phyloP scores from a whole-genome alignment of 768 basidiomycete species.

The Tylopilus vinaceipallidus region DNA sequence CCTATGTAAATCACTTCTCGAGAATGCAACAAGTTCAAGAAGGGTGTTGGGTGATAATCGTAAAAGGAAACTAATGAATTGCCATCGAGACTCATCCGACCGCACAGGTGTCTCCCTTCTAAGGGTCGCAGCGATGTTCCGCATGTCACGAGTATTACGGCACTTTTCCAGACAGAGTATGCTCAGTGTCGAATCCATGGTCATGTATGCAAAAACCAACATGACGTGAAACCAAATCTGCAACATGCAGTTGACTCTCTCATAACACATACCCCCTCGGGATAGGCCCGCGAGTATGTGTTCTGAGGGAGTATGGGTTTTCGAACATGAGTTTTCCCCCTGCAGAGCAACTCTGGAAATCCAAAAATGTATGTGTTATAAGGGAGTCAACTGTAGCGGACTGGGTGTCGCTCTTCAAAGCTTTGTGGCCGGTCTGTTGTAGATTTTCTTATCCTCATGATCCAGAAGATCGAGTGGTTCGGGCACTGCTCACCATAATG shows the following conservation, averaged over 20 bases:
- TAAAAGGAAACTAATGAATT: too few relatives aligned
- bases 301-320: conserved; percentile 20
- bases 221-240: conserved; percentile 5
- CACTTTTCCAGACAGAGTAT: conserved; percentile 7
- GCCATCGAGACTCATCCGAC: too few relatives aligned
- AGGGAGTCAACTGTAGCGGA: too few relatives aligned
- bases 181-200: background rate
- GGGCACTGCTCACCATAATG: conserved; percentile 42
- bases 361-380: too few relatives aligned
- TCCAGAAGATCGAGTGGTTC: conserved; percentile 31
- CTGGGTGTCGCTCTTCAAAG: conserved; percentile 11
- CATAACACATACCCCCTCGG: too few relatives aligned
- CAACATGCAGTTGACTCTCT: conserved; percentile 33
- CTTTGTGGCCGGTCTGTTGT: background rate
- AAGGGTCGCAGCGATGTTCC: background rate
- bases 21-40: too few relatives aligned
- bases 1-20: too few relatives aligned
- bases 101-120: background rate
- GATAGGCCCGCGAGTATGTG: too few relatives aligned
- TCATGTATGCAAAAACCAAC: background rate
- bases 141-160: conserved; percentile 1
- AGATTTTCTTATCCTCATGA: conserved; percentile 6
- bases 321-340: too few relatives aligned
- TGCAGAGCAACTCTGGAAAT: too few relatives aligned
- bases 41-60: too few relatives aligned